phyloP scores from a whole-genome alignment of 2,329 filamentous ascomycete genomes.

The Alternaria sp. region DNA sequence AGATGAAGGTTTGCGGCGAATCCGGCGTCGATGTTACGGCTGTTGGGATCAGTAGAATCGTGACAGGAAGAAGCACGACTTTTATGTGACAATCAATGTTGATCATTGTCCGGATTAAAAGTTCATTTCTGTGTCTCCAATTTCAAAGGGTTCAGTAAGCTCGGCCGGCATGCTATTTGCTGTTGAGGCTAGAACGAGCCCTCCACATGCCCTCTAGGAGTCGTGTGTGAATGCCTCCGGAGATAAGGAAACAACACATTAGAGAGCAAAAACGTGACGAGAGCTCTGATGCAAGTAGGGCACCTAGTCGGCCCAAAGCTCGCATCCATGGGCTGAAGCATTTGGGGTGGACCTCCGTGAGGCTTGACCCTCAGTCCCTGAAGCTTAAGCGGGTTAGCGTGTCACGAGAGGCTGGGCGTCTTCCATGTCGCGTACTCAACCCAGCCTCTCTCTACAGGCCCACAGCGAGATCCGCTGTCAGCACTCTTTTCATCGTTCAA shows the following conservation, averaged over 20 bases:
- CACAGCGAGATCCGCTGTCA: neutral
- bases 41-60: neutral
- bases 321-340: neutral
- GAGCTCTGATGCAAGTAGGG: neutral
- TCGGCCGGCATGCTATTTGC: neutral
- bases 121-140: neutral
- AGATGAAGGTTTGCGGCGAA: neutral
- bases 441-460: neutral
- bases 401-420: neutral
- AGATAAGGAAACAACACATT: neutral
- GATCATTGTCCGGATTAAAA: neutral
- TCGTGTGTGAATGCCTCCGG: neutral
- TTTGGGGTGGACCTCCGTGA: neutral
- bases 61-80: neutral
- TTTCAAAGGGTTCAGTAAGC: neutral
- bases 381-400: neutral
- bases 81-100: neutral
- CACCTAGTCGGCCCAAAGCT: neutral
- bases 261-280: neutral
- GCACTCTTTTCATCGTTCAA: neutral
- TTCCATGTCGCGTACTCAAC: neutral
- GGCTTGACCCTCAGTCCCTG: neutral
- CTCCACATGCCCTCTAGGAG: neutral
- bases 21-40: neutral
- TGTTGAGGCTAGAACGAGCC: neutral